Evolutionary conservation across 345 rosid species (phyloP), one percentile per base, ranked within the genome.

Genomic region (Stellera chamaejasme): DNA sequence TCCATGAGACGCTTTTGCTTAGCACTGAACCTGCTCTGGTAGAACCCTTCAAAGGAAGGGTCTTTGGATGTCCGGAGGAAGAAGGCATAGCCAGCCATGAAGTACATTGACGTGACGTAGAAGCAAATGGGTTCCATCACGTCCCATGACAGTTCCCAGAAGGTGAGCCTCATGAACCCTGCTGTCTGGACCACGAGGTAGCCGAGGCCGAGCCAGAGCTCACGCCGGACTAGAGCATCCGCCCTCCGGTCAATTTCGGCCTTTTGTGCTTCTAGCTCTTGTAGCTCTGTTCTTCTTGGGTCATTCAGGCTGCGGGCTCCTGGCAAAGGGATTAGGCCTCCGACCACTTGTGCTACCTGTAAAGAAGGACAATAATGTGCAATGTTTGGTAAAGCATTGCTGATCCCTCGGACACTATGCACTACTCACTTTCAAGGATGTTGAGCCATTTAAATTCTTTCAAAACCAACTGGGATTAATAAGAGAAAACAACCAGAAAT

Each of bases 51-150:
- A 43, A 87, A 85, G 11, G 96, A 82, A 14, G 99, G 99, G 57
- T 90, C 99, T 61, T 66, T 82, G 1, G 87, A 64, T 1, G 99
- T 94, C 72, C 68, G 70, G 27, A 94, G 96, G 82, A 90, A 94
- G 72, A 90, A 94, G 0, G 83, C 52, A 25, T 87, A 94, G 42
- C 95, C 77, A 0, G 78, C 84, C 83, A 87, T 79, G 75, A 78
- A 81, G 59, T 90, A 90, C 1, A 72, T 27, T 11, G 95, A 80
- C 0, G 99, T 87, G 12, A 80, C 71, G 25, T 68, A 83, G 87
- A 83, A 94, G 81, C 99, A 94, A 25, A 94, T 85, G 0, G 99
- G 99, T 26, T 94, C 99, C 97, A 94, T 94, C 4, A 94, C 95
- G 61, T 94, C 97, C 99, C 99, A 94, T 0, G 96, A 69, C 2